These are phyloP conservation scores for Hammondia hammondi DNA, from an alignment of 169 alveolate genomes.

Conservation along the genomic window DNA sequence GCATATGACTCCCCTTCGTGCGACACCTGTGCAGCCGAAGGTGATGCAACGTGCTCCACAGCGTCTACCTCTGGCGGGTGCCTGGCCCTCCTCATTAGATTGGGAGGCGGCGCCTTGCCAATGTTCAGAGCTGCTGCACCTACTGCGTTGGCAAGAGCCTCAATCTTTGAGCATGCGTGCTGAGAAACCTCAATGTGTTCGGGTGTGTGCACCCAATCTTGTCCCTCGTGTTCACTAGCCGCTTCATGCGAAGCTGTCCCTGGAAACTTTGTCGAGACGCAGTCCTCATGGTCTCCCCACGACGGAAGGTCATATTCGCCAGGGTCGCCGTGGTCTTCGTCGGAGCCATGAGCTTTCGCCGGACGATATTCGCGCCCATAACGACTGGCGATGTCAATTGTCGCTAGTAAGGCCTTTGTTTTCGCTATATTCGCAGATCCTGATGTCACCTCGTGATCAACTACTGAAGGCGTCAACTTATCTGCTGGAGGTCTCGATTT, in stretches of 20 bases:
- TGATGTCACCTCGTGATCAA: neutral
- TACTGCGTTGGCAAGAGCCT: conserved; percentile 30
- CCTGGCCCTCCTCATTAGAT: neutral
- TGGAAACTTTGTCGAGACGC: neutral
- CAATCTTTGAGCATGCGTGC: conserved; percentile 41
- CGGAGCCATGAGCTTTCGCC: neutral
- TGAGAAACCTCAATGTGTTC: neutral
- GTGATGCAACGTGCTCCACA: neutral
- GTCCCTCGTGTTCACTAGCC: neutral
- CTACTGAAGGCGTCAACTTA: neutral
- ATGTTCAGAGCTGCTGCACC: conserved; percentile 38
- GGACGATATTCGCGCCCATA: conserved; percentile 36
- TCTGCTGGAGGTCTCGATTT: neutral
- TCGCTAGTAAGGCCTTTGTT: neutral
- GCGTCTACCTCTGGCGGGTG: neutral
- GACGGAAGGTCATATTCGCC: neutral
- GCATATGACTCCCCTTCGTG: neutral
- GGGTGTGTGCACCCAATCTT: neutral
- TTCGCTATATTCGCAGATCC: neutral
- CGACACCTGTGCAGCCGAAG: neutral
- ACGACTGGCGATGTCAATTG: conserved; percentile 47
- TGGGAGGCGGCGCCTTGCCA: conserved; percentile 43
- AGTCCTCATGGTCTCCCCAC: neutral
- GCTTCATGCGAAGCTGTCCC: neutral
- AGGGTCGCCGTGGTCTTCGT: neutral